Conservation (phyloP, 768 basidiomycete genomes). For the Phanerochaete sordida region DNA sequence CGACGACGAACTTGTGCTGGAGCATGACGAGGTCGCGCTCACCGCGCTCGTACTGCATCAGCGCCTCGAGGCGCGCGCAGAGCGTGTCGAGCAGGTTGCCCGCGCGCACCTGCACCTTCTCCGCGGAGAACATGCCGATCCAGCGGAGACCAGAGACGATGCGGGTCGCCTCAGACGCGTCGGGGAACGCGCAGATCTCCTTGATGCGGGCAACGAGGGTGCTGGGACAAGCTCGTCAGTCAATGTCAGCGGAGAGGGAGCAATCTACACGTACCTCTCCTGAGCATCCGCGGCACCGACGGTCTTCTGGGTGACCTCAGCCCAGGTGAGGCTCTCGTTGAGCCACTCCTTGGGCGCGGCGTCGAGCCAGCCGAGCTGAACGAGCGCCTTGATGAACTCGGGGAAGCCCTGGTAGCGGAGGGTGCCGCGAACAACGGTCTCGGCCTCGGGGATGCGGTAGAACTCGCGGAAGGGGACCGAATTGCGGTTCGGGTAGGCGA, state of each 20-base stretch:
- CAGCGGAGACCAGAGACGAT: conserved; percentile 89
- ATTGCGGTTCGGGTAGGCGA: conserved; percentile 96
- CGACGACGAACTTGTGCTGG: conserved; percentile 95
- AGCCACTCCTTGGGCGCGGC: conserved; percentile 76
- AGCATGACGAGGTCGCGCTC: conserved; percentile 97
- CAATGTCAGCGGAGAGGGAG: no score
- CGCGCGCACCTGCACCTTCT: conserved; percentile 56
- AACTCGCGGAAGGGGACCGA: conserved; percentile 87
- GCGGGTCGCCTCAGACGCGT: conserved; percentile 62
- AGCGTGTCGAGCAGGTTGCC: conserved; percentile 90
- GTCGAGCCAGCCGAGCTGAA: conserved; percentile 85
- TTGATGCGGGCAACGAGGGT: conserved; percentile 72
- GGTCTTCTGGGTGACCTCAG: conserved; percentile 74
- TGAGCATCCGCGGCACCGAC: conserved; percentile 61
- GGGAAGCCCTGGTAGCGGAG: conserved; percentile 97
- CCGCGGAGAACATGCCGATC: conserved; percentile 87
- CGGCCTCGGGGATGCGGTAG: conserved; percentile 91
- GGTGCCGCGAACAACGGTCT: conserved; percentile 90
- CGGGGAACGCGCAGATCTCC: conserved; percentile 69
- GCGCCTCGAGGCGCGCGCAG: conserved; percentile 81
- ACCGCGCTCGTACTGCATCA: conserved; percentile 88
- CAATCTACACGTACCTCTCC: conserved; percentile 50
- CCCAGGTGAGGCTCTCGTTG: conserved; percentile 72
- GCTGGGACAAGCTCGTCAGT: conserved; percentile 32
- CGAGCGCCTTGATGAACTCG: conserved; percentile 85